Percentiles rank a stretch among this genome's conserved stretches.
Evolutionary conservation across 805 yeast species (phyloP).

Genomic region (Teunomyces atbi): DNA sequence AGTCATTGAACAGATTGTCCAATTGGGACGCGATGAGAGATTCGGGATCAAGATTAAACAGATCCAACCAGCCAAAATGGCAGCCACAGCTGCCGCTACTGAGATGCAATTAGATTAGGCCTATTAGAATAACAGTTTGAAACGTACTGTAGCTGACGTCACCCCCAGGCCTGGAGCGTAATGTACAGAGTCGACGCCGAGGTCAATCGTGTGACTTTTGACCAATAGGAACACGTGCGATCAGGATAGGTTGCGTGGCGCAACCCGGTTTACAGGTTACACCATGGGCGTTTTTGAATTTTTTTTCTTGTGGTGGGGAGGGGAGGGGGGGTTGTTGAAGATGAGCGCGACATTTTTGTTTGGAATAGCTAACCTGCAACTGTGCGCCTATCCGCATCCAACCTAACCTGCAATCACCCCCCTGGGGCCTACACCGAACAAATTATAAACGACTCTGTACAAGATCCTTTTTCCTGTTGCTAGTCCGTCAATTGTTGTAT

Average conservation of each 20-base stretch:
- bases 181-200: not conserved
- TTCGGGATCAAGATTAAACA: conserved; percentile 68
- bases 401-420: conserved; percentile 1
- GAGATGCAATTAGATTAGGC: conserved; percentile 20
- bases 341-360: too few relatives aligned
- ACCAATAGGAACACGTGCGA: conserved; percentile 2
- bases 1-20: conserved; percentile 54
- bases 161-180: not conserved
- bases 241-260: not conserved
- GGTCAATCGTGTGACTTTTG: conserved; percentile 2
- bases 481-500: conserved; percentile 4
- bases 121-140: too few relatives aligned
- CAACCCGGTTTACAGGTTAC: not conserved
- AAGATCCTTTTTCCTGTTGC: conserved; percentile 4
- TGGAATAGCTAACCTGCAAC: not conserved
- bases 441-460: not conserved
- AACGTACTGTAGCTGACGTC: not conserved
- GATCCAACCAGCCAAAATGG: conserved; percentile 52
- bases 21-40: conserved; percentile 62
- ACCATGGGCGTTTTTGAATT: not conserved
- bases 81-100: conserved; percentile 5
- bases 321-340: too few relatives aligned
- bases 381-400: not conserved
- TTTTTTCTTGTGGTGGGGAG: too few relatives aligned
- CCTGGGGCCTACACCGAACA: not conserved